Percentiles rank a stretch among this genome's conserved stretches.
These are phyloP conservation scores for Blepharisma stoltei DNA, from an alignment of 73 alveolate genomes.

Conservation along the genomic window DNA sequence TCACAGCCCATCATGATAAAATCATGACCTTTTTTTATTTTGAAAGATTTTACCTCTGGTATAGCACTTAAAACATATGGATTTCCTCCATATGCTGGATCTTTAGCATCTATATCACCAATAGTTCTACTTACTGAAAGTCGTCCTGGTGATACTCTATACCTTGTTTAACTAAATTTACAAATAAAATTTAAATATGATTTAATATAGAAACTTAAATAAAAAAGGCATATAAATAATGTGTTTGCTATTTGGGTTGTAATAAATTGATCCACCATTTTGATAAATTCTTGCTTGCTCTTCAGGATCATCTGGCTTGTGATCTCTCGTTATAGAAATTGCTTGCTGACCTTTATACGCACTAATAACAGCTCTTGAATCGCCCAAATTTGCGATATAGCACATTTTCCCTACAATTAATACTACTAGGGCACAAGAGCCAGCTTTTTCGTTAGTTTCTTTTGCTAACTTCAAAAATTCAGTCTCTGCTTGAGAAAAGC, in stretches of 20 bases:
- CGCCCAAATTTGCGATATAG: constrained; percentile 97
- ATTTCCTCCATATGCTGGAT: constrained; percentile 89
- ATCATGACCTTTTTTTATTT: constrained; percentile 66
- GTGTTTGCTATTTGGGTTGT: neutral
- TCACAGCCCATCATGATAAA: constrained; percentile 73
- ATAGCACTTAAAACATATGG: constrained; percentile 89
- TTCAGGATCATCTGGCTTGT: neutral
- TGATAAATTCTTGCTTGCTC: neutral
- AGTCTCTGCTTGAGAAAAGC: constrained; percentile 85
- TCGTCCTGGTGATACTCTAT: constrained; percentile 97
- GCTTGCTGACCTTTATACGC: constrained; percentile 55
- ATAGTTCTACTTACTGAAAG: constrained; percentile 91
- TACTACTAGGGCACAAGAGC: constrained; percentile 93
- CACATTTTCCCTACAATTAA: constrained; percentile 78
- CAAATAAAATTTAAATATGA: no score
- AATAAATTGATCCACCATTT: constrained; percentile 40
- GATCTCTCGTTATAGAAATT: constrained; percentile 34
- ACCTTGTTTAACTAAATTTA: constrained; percentile 64
- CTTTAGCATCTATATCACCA: constrained; percentile 97
- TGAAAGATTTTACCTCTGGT: constrained; percentile 89
- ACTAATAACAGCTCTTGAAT: constrained; percentile 81
- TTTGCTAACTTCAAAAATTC: constrained; percentile 69
- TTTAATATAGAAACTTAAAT: no score
- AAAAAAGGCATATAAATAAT: no score
- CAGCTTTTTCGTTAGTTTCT: constrained; percentile 82